Base-by-base conservation (phyloP, 1,284 basidiomycete genomes). In the Ganoderma lingzhi region DNA sequence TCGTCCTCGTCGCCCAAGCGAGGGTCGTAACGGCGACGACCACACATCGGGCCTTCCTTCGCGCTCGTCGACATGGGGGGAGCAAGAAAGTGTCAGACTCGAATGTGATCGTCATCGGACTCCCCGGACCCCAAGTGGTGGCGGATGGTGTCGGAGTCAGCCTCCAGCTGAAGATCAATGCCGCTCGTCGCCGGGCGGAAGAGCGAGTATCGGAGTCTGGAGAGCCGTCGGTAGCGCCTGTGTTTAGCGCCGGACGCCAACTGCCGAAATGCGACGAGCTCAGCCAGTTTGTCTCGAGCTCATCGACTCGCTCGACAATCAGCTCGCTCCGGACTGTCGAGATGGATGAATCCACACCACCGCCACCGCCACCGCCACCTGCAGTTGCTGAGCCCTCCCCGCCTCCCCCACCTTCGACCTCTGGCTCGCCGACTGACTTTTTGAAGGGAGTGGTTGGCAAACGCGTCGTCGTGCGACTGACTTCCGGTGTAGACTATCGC, bases 401-500 rank as follows among this genome's bases (percentile, higher is more conserved):
- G 0, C 88, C 87, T 2, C 82, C 84, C 6, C 83, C 83, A 0
- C 79, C 84, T 30, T 80, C 85, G 0, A 65, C 76, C 1, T 82
- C 85, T 9, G 95, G 95, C 9, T 96, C 95, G 0, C 96, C 95
- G 0, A 95, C 94, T 0, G 94, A 96, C 75, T 97, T 97, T 74
- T 80, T 97, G 70, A 96, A 96, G 82, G 94, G 92, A 63, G 96
- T 99, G 37, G 97, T 99, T 35, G 97, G 97, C 39, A 98, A 98
- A 82, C 89, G 88, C 65, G 97, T 99, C 68, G 93, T 97, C 72
- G 98, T 99, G 55, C 88, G 97, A 67, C 86, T 99, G 68, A 96
- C 94, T n/a, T 96, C 94, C 53, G 98, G 98, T 1, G 93, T 99
- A 15, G 97, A 99, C 82, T 99, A 99, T 83, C 89, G 91, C 74